Evolutionary conservation across 2,329 filamentous ascomycete genomes (phyloP).

Genomic region (Helicocarpus griseus): DNA sequence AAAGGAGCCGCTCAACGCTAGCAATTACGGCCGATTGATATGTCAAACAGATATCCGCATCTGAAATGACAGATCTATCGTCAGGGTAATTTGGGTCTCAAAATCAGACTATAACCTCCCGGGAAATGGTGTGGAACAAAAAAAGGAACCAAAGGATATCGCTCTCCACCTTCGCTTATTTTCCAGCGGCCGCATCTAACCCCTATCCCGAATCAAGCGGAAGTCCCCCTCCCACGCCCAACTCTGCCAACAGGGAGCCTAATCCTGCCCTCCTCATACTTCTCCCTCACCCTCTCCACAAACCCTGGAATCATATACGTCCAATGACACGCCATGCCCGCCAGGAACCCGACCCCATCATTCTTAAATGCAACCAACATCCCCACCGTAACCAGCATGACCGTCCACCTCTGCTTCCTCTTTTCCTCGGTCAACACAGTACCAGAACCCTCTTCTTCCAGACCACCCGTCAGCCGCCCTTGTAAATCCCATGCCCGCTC

Average conservation of each 20-base stretch:
- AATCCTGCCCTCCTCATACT: constrained; percentile 25
- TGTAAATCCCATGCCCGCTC: constrained; percentile 54
- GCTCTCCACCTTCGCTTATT: too few relatives aligned
- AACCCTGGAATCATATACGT: constrained; percentile 43
- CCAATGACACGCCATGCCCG: constrained; percentile 70
- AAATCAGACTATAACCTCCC: too few relatives aligned
- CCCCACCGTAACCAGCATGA: constrained; percentile 83
- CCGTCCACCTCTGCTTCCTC: constrained; percentile 66
- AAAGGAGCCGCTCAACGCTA: too few relatives aligned
- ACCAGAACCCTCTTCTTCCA: too few relatives aligned
- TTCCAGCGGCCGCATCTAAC: too few relatives aligned
- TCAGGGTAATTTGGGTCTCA: too few relatives aligned
- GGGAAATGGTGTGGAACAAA: too few relatives aligned
- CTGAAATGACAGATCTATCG: too few relatives aligned
- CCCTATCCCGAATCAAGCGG: not conserved
- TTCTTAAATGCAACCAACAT: constrained; percentile 79
- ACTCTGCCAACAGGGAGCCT: constrained; percentile 7
- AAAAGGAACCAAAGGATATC: too few relatives aligned
- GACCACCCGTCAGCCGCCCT: too few relatives aligned
- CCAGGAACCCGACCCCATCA: constrained; percentile 76
- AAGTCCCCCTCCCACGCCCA: not conserved
- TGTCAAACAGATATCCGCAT: too few relatives aligned
- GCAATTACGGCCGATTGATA: too few relatives aligned
- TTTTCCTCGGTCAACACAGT: constrained; percentile 53
- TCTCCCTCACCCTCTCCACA: constrained; percentile 16